Conservation (phyloP, 2,329 filamentous ascomycete genomes). For the Stenocarpella maydis region DNA sequence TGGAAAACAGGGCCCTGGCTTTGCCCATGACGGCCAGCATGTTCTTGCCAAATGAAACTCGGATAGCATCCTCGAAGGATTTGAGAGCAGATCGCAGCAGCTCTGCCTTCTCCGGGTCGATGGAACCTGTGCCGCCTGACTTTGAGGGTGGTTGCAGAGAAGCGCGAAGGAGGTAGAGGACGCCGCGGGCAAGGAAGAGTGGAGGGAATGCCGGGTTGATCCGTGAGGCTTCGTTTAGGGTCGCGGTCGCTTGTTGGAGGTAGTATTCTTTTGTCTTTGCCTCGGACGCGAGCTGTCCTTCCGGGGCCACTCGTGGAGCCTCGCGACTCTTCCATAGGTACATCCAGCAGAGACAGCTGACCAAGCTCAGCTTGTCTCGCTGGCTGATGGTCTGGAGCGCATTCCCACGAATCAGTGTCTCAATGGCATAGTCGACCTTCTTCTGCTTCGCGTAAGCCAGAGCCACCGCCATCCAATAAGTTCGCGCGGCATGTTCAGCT, state of each 20-base stretch:
- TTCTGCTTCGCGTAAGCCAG: constrained; percentile 96
- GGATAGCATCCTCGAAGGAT: constrained; percentile 92
- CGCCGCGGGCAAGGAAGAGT: constrained; percentile 88
- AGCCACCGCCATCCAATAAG: constrained; percentile 98
- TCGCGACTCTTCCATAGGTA: constrained; percentile 89
- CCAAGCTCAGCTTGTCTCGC: constrained; percentile 85
- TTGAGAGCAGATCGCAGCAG: constrained; percentile 86
- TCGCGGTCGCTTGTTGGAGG: constrained; percentile 87
- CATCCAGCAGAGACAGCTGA: constrained; percentile 89
- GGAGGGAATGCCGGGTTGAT: constrained; percentile 93
- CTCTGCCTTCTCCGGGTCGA: constrained; percentile 79
- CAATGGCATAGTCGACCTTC: constrained; percentile 85
- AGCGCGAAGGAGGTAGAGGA: constrained; percentile 86
- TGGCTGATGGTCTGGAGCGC: constrained; percentile 75
- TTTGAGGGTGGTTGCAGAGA: constrained; percentile 83
- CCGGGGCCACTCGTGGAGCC: constrained; percentile 70
- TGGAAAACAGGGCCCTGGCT: constrained; percentile 84
- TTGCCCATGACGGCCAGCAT: constrained; percentile 93
- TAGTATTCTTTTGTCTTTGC: constrained; percentile 93
- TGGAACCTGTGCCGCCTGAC: constrained; percentile 64
- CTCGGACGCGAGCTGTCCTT: constrained; percentile 71
- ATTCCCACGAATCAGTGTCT: constrained; percentile 76
- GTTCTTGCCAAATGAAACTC: constrained; percentile 85
- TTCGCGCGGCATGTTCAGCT: constrained; percentile 89
- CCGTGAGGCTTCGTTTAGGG: constrained; percentile 92